phyloP scores from a whole-genome alignment of 352 stramenopile genomes.

The Thalassiosira hispida region DNA sequence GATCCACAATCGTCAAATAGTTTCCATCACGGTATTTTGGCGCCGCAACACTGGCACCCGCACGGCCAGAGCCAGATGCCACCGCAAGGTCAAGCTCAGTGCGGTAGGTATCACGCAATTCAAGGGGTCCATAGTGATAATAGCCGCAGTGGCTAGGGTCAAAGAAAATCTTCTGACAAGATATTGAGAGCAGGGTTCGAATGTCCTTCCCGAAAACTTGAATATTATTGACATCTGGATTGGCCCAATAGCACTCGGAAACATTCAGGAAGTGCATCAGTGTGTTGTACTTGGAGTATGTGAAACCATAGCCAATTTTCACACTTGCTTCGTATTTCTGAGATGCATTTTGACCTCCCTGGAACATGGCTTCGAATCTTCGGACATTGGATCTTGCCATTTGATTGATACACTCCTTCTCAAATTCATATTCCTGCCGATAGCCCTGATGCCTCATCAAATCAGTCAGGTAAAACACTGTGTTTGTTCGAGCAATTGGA shows the following conservation, averaged over 20 bases:
- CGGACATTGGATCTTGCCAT: slow-evolving; percentile 61
- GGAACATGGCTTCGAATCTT: slow-evolving; percentile 50
- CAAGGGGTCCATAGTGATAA: slow-evolving; percentile 66
- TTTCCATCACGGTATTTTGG: slow-evolving; percentile 34
- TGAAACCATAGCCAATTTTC: slow-evolving; percentile 62
- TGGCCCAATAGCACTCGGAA: slow-evolving; percentile 58
- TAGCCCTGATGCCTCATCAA: slow-evolving; percentile 57
- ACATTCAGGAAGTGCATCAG: slow-evolving; percentile 73
- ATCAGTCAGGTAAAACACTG: slow-evolving; percentile 66
- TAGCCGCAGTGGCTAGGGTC: slow-evolving; percentile 52
- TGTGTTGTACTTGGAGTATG: slow-evolving; percentile 74
- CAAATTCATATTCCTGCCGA: slow-evolving; percentile 68
- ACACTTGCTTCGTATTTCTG: slow-evolving; percentile 53
- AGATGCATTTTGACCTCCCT: slow-evolving; percentile 32
- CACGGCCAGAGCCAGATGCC: slow-evolving; percentile 33
- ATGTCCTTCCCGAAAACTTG: slow-evolving; percentile 72
- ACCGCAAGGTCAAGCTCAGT: slow-evolving; percentile 62
- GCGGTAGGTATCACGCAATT: slow-evolving; percentile 48
- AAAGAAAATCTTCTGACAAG: slow-evolving; percentile 74
- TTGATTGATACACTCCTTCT: slow-evolving; percentile 75
- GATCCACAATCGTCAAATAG: slow-evolving; percentile 50
- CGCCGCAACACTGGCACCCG: slow-evolving; percentile 41
- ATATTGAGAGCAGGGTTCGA: slow-evolving; percentile 54
- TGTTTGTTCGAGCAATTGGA: neutral
- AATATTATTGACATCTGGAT: slow-evolving; percentile 70